These are phyloP conservation scores for Spiraea crenata DNA, from an alignment of 331 rosid genomes.

Conservation along the genomic window DNA sequence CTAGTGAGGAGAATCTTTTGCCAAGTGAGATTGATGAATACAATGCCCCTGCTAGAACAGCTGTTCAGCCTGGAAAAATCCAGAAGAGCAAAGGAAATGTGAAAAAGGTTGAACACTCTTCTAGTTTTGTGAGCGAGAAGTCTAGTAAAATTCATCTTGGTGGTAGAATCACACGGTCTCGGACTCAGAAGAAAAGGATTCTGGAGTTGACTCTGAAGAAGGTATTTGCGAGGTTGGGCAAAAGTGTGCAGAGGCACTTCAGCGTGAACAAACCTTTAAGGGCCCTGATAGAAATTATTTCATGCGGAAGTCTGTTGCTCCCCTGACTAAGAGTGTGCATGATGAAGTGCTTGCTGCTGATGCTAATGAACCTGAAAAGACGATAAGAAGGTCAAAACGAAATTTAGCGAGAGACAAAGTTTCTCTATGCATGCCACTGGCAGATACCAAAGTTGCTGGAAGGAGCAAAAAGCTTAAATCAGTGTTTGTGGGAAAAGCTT, in stretches of 20 bases:
- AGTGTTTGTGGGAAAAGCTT: not conserved
- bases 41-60: not conserved
- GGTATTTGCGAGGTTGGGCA: not conserved
- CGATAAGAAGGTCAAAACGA: conserved; percentile 5
- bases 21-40: not conserved
- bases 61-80: not conserved
- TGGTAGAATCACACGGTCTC: conserved; percentile 23
- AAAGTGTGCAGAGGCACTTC: conserved; percentile 9
- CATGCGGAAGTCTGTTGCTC: conserved; percentile 16
- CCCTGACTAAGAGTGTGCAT: conserved; percentile 1
- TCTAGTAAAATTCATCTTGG: not conserved
- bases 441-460: not conserved
- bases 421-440: not conserved
- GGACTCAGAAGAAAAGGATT: conserved; percentile 7
- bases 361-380: conserved; percentile 1
- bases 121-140: conserved; percentile 2
- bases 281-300: not conserved
- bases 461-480: not conserved
- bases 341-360: not conserved
- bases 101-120: conserved; percentile 1
- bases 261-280: conserved; percentile 19
- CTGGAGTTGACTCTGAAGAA: not conserved
- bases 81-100: not conserved
- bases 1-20: conserved; percentile 7
- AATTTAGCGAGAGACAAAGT: not conserved